Evolutionary conservation across 148 eudicot species (phyloP), one percentile per base, ranked within the genome.

Genomic region (Drosera capensis): DNA sequence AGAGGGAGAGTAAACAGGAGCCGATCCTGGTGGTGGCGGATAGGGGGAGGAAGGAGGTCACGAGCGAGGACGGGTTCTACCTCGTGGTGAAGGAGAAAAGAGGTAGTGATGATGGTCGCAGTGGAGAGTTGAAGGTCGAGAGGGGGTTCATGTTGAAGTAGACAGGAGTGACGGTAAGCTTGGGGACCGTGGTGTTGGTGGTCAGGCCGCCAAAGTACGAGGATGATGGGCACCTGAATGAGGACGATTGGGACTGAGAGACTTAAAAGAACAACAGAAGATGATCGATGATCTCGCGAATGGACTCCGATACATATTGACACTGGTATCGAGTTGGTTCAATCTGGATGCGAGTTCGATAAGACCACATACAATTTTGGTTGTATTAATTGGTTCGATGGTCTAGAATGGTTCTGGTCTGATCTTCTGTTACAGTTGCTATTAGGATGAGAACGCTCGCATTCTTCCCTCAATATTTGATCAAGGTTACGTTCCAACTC

Each of bases 201-300:
- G 94, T 88, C 43, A 70, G 96, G 63, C 96, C 96, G n/a, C 94
- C 96, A 6, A 83, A 54, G 43, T 80, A 83, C 1, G 83, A 72
- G 2, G 15, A n/a, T 31, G 82, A 74, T 35, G 72, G 63, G 47
- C 69, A 75, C 20, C 26, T 82, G 57, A 57, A 43, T 26, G 82
- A 79, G 25, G 80, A 69, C 41, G 96, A 87, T 49, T 87, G 94
- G 96, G 94, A 88, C 8, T 87, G 44, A 72, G 36, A 25, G 38
- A 34, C n/a, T 4, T 5, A 15, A 34, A 34, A 11, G 38, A n/a
- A n/a, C n/a, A 34, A 28, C 31, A 34, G 14, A 15, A 2, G 38
- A 11, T 34, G 3, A 5, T 15, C 14, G 38, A 34, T 34, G 38
- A n/a, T n/a, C n/a, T n/a, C n/a, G n/a, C n/a, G n/a, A n/a, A n/a